Percentiles rank a stretch among this genome's conserved stretches.
Conservation (phyloP, 1,284 basidiomycete species). For the Ustilago tritici region DNA sequence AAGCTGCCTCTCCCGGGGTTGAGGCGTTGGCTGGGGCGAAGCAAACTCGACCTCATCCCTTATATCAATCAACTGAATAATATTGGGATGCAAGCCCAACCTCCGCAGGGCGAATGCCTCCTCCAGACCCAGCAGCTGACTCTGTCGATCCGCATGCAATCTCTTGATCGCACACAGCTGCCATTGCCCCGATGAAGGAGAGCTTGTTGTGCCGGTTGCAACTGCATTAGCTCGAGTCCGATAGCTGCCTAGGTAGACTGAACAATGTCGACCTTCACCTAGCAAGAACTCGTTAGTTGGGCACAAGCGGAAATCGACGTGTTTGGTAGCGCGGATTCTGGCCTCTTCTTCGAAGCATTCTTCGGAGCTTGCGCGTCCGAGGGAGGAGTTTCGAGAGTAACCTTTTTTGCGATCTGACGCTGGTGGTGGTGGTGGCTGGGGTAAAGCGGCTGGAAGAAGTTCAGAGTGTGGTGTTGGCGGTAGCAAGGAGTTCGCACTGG, state of each 20-base stretch:
- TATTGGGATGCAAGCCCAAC: conserved; percentile 62
- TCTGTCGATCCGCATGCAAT: conserved; percentile 64
- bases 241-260: conserved; percentile 65
- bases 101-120: conserved; percentile 67
- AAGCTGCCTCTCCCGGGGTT: neutral
- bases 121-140: conserved; percentile 64
- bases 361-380: conserved; percentile 59
- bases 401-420: conserved; percentile 19
- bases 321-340: conserved; percentile 55
- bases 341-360: conserved; percentile 58
- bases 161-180: conserved; percentile 67
- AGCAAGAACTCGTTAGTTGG: conserved; percentile 59
- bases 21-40: conserved; percentile 31
- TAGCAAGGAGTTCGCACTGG: neutral
- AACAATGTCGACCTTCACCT: conserved; percentile 65
- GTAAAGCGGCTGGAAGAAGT: neutral
- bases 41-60: conserved; percentile 63
- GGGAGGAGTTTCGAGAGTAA: conserved; percentile 51
- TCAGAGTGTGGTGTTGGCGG: neutral
- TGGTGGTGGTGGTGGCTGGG: neutral
- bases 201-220: neutral
- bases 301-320: conserved; percentile 62
- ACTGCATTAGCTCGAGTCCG: conserved; percentile 16
- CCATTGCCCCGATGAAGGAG: conserved; percentile 33
- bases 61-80: conserved; percentile 63